Evolutionary conservation across 108 stramenopile genomes (phyloP), one percentile per base, ranked within the genome.

Genomic region (Nannochloropsis salina): DNA sequence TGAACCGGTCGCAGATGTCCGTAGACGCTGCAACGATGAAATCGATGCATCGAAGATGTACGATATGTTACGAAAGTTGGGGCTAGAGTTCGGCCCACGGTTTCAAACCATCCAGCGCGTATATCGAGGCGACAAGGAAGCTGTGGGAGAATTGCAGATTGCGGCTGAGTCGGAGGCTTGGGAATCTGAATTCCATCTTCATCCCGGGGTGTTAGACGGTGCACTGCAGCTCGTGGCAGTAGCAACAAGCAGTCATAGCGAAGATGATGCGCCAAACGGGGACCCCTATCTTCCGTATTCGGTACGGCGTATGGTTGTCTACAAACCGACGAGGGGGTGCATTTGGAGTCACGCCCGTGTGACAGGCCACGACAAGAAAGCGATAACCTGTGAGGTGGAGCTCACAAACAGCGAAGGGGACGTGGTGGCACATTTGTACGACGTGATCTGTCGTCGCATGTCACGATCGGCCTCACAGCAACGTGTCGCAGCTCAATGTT

Each of bases 291-390:
- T 74, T 15, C 61, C 61, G 61, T 74, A 74, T 6, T 74, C 61
- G 61, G 61, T 74, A n/a, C 61, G 61, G n/a, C 61, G n/a, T 4
- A 74, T 74, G 61, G 6, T 74, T 3, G 61, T 74, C 20, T 8
- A 74, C 61, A 74, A 74, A n/a, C 20, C 61, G 61, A 74, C n/a
- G 61, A 74, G 20, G 8, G 8, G 8, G 20, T n/a, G 61, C 61
- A 74, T 74, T 15, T 74, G 61, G 61, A n/a, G 20, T 74, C 61
- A 74, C 61, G 61, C 61, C 4, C 61, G 61, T 74, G 61, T 74
- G 61, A 74, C 61, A n/a, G 61, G 61, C 61, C 61, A 74, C 61
- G 61, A 74, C 61, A 74, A 74, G 61, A 74, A 74, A 6, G 61
- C n/a, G 20, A 74, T 74, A 0, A 74, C 61, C n/a, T 74, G 61